Base-by-base conservation (phyloP, 345 rosid species). In the Arabidopsis arenosa region DNA sequence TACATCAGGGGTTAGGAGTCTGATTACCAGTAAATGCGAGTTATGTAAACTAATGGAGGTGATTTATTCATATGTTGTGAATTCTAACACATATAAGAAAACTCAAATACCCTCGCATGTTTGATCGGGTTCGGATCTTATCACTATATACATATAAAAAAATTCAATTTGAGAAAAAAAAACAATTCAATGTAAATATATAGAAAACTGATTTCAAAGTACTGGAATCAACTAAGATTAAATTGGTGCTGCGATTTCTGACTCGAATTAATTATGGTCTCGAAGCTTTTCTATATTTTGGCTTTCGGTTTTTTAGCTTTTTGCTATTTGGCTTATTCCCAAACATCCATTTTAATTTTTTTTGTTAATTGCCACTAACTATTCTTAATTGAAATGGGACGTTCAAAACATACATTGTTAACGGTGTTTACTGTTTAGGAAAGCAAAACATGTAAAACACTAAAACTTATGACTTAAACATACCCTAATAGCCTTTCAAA, bases 311-410 rank as follows among this genome's bases (percentile, higher is more conserved):
- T 26, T 26, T 45, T 35, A 56, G 66, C 72, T 32, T 36, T 60
- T 75, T 66, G 53, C 53, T 68, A 30, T 59, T 59, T 67, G 73
- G 73, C 44, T 48, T 59, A 49, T 48, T 52, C 62, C 47, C 36
- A 4, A 47, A 58, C 6, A 66, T 2, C 28, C 14, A 9, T 30
- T 45, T 21, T 21, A 21, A 21, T 49, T 0, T 32, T 7, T 51
- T 55, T 26, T 33, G 18, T 66, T 75, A 59, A 59, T 67, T 75
- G 74, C 37, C 68, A 67, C 62, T 59, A 68, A 30, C 73, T 67
- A 35, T 67, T 48, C 14, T 75, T 51, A 67, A 59, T 51, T 23
- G 32, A 18, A 32, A 51, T 51, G 47, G 32, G 32, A 28, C 32
- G 32, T 60, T 49, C 60, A 40, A 26, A 57, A 30, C 44, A 48